Evolutionary conservation across 140 eudicot species (phyloP).

Genomic region (Senecio squalidus): DNA sequence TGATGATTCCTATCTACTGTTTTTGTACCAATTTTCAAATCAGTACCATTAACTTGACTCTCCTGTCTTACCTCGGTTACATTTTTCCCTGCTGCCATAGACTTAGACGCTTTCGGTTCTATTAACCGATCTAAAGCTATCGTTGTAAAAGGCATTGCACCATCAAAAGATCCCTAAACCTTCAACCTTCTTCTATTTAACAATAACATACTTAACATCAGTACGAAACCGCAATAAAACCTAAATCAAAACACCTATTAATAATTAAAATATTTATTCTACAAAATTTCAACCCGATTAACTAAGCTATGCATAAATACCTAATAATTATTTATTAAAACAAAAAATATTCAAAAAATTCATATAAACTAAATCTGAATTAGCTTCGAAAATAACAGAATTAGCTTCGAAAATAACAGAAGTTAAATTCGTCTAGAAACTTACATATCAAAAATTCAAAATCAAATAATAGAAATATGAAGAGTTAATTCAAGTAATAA

Average conservation of each 20-base stretch:
- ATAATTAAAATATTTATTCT: too few relatives aligned
- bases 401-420: conserved; percentile 10
- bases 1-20: conserved; percentile 34
- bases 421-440: neutral
- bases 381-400: too few relatives aligned
- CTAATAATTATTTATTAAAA: too few relatives aligned
- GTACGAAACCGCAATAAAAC: neutral
- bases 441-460: neutral
- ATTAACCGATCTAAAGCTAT: conserved; percentile 63
- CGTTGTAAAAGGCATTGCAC: conserved; percentile 75
- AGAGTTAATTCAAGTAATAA: neutral
- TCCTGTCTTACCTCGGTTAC: conserved; percentile 37
- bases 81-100: conserved; percentile 35
- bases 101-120: conserved; percentile 50
- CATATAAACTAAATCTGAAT: too few relatives aligned
- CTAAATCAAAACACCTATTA: neutral
- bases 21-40: too few relatives aligned
- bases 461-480: conserved; percentile 5
- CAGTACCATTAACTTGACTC: conserved; percentile 29
- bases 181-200: conserved; percentile 11
- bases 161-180: conserved; percentile 30
- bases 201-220: conserved; percentile 13
- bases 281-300: too few relatives aligned
- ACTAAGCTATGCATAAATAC: too few relatives aligned
- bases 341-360: too few relatives aligned